Conservation (phyloP, 2,329 filamentous ascomycete genomes). For the Hypomyces perniciosus region DNA sequence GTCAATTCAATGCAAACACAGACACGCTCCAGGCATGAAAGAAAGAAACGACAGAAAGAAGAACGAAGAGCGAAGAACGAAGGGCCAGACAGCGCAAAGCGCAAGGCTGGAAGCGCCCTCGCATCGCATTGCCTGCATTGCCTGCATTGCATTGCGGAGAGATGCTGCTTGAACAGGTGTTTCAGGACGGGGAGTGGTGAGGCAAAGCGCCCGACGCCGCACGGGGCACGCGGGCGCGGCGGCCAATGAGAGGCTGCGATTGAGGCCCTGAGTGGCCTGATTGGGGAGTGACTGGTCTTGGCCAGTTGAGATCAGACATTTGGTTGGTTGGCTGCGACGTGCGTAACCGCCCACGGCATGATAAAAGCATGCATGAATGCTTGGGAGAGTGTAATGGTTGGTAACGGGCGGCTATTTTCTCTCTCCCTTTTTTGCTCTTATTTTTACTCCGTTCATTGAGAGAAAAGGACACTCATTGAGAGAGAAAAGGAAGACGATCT, state of each 20-base stretch:
- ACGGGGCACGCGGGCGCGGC: background rate
- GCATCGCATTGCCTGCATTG: too few relatives aligned
- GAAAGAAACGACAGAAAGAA: background rate
- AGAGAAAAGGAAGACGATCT: too few relatives aligned
- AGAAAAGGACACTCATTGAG: too few relatives aligned
- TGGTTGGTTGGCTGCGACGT: too few relatives aligned
- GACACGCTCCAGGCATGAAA: background rate
- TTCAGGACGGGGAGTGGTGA: constrained; percentile 12
- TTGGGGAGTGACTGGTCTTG: constrained; percentile 6
- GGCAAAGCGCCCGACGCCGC: constrained; percentile 6
- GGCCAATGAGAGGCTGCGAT: constrained; percentile 9
- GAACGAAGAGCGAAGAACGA: background rate
- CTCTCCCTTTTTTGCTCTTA: too few relatives aligned
- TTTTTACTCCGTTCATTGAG: too few relatives aligned
- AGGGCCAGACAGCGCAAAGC: background rate
- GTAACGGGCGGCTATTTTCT: too few relatives aligned
- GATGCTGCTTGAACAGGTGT: constrained; percentile 5
- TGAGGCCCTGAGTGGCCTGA: constrained; percentile 10
- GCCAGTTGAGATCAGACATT: too few relatives aligned
- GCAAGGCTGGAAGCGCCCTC: background rate
- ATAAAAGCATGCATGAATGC: too few relatives aligned
- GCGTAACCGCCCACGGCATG: background rate
- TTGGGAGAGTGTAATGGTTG: too few relatives aligned
- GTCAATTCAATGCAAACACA: background rate
- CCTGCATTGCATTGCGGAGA: background rate